A percentile compares a stretch with the other conserved stretches of the same genome.
phyloP scores from a whole-genome alignment of 345 rosid genomes.

The Limnanthes douglasii region DNA sequence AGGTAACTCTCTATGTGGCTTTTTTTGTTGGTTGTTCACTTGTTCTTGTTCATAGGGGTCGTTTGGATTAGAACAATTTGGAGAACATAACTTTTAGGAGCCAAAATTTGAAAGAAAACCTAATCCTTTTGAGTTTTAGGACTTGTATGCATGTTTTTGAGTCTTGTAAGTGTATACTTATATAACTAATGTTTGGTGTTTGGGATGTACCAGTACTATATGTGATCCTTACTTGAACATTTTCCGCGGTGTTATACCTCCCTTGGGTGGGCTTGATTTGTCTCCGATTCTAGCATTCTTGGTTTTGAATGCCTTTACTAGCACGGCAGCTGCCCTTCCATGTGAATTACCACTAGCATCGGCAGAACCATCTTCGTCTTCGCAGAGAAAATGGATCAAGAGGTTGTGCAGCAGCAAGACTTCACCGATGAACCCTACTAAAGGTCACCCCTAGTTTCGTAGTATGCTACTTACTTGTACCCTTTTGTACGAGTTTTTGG shows the following conservation, averaged over 20 bases:
- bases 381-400: slow-evolving; percentile 59
- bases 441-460: slow-evolving; percentile 1
- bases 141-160: neutral
- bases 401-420: slow-evolving; percentile 21
- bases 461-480: neutral
- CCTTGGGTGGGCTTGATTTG: slow-evolving; percentile 77
- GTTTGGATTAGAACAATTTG: too few species aligned
- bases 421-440: slow-evolving; percentile 5
- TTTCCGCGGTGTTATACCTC: slow-evolving; percentile 92
- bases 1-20: slow-evolving; percentile 54
- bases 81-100: too few species aligned
- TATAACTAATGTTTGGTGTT: too few species aligned
- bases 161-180: too few species aligned
- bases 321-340: slow-evolving; percentile 72
- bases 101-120: too few species aligned
- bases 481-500: neutral
- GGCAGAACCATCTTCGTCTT: slow-evolving; percentile 10
- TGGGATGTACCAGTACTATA: slow-evolving; percentile 34
- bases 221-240: slow-evolving; percentile 96
- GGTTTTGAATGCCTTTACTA: slow-evolving; percentile 70
- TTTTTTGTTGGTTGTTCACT: neutral
- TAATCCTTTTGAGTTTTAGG: neutral
- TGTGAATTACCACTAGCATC: slow-evolving; percentile 49
- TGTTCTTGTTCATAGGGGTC: too few species aligned
- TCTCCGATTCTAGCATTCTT: slow-evolving; percentile 81